These are phyloP conservation scores for Leptodermis oblonga DNA, from an alignment of 257 asterid species.

Conservation along the genomic window DNA sequence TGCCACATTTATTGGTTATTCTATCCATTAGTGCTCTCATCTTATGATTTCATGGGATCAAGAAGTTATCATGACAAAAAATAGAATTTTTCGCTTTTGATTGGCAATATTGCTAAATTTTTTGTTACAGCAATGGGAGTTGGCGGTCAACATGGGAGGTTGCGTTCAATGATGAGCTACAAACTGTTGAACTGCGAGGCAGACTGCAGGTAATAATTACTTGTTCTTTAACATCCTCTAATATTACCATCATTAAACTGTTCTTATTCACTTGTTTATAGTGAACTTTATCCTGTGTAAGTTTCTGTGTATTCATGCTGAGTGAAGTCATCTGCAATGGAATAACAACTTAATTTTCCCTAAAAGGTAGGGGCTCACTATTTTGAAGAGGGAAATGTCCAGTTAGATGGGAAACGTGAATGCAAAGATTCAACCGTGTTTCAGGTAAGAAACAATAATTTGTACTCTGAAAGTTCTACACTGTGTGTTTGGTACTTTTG, in stretches of 20 bases:
- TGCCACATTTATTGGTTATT: neutral
- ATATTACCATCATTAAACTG: neutral
- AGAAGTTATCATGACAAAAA: neutral
- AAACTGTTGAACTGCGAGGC: constrained; percentile 74
- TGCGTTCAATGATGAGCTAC: constrained; percentile 72
- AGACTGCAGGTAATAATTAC: constrained; percentile 57
- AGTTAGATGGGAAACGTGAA: constrained; percentile 81
- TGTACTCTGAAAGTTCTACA: constrained; percentile 10
- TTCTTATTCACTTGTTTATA: neutral
- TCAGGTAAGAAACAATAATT: constrained; percentile 52
- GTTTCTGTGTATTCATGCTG: neutral
- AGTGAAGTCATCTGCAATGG: neutral
- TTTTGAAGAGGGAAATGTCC: constrained; percentile 99
- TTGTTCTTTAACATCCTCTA: constrained; percentile 16
- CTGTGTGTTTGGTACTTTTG: neutral
- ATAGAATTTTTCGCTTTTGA: neutral
- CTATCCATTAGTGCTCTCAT: neutral
- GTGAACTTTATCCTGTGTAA: neutral
- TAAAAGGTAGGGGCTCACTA: constrained; percentile 93
- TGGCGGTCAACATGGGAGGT: constrained; percentile 85
- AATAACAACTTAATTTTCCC: constrained; percentile 15
- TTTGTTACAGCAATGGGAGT: constrained; percentile 72
- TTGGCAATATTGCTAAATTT: constrained; percentile 19
- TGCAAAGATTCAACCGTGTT: constrained; percentile 76
- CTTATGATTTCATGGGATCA: neutral